A percentile compares a stretch with the other conserved stretches of the same genome.
phyloP scores from a whole-genome alignment of 768 basidiomycete genomes.

The Kwoniella sp. region DNA sequence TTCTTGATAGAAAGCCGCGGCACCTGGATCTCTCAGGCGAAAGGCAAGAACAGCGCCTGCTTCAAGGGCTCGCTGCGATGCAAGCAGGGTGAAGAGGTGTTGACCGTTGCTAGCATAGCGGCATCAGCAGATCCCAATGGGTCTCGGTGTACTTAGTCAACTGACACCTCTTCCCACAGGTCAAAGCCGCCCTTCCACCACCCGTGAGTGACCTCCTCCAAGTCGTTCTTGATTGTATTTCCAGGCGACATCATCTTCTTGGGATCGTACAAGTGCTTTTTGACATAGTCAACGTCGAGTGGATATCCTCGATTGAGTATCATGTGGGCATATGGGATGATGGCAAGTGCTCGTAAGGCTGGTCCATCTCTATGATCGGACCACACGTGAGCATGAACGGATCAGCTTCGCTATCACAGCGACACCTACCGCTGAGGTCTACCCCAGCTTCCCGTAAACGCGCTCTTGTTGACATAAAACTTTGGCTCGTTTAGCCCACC shows the following conservation, averaged over 20 bases:
- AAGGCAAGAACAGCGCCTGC: conserved; percentile 42
- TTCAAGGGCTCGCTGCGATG: conserved; percentile 38
- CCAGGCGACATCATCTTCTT: conserved; percentile 16
- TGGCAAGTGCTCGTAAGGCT: conserved; percentile 43
- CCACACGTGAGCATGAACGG: not conserved
- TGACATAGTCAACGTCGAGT: conserved; percentile 36
- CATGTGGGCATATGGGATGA: conserved; percentile 46
- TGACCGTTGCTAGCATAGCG: conserved; percentile 35
- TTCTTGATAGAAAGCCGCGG: conserved; percentile 29
- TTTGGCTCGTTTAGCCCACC: conserved; percentile 51
- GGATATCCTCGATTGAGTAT: conserved; percentile 41
- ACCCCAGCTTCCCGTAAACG: conserved; percentile 47
- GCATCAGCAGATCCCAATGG: too few species aligned
- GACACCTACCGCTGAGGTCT: conserved; percentile 45
- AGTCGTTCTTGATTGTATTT: conserved; percentile 49
- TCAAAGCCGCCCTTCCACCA: conserved; percentile 47
- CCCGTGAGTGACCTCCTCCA: conserved; percentile 46
- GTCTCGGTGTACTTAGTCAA: too few species aligned
- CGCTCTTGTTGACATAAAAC: conserved; percentile 41
- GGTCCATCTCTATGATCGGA: conserved; percentile 43
- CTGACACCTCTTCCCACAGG: conserved; percentile 49
- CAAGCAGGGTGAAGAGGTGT: conserved; percentile 48
- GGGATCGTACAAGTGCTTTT: conserved; percentile 33
- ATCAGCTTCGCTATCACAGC: not conserved
- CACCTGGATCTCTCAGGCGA: conserved; percentile 35